A percentile compares a stretch with the other conserved stretches of the same genome.
phyloP scores from a whole-genome alignment of 768 basidiomycete genomes.

The Asterophora parasitica region DNA sequence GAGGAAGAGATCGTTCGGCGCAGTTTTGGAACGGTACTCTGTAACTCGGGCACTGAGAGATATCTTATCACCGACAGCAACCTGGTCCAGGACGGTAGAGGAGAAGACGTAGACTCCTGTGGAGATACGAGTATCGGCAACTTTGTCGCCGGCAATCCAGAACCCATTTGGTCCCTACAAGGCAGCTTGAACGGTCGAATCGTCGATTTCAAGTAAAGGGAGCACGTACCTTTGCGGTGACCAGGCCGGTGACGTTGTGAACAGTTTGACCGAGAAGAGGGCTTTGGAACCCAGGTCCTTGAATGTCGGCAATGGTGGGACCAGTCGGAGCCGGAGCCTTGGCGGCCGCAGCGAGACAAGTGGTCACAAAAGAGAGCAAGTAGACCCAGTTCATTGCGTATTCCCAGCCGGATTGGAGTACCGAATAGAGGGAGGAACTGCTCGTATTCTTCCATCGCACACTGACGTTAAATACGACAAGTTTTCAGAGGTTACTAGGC shows the following conservation, averaged over 20 bases:
- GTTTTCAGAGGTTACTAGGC: not conserved
- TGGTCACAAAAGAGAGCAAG: constrained; percentile 24
- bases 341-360: constrained; percentile 25
- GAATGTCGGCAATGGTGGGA: constrained; percentile 44
- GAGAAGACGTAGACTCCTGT: constrained; percentile 50
- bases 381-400: constrained; percentile 28
- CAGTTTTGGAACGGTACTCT: constrained; percentile 43
- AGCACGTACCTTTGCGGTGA: constrained; percentile 45
- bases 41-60: constrained; percentile 40
- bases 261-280: constrained; percentile 42
- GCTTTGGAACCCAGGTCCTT: constrained; percentile 44
- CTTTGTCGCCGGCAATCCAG: constrained; percentile 41
- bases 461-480: constrained; percentile 5
- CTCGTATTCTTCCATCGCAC: not conserved
- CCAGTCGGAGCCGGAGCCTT: constrained; percentile 26
- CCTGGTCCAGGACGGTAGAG: constrained; percentile 29
- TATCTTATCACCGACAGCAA: constrained; percentile 44
- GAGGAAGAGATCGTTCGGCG: constrained; percentile 41
- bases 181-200: not conserved
- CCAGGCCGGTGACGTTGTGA: constrained; percentile 42
- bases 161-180: constrained; percentile 41
- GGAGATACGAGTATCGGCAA: constrained; percentile 42
- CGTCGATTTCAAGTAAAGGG: not conserved
- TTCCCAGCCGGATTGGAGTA: constrained; percentile 3
- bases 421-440: not conserved